phyloP scores from a whole-genome alignment of 768 basidiomycete species.

The Phaffia australis region DNA sequence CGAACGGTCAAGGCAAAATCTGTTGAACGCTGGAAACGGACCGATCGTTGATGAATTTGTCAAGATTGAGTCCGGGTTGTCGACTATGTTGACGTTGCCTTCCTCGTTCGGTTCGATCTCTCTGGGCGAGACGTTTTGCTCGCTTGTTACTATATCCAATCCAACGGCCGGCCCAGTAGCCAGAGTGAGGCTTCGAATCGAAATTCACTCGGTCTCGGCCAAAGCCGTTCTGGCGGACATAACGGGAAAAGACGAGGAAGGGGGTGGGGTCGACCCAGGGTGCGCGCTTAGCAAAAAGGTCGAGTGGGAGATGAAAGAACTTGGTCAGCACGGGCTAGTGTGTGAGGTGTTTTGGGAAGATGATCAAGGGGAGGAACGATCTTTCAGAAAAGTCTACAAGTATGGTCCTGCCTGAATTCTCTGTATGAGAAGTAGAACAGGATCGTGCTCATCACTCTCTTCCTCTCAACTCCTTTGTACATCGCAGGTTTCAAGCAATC shows the following conservation, averaged over 20 bases:
- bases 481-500: slow-evolving; percentile 52
- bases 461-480: background rate
- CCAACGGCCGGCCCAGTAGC: slow-evolving; percentile 55
- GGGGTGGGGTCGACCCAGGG: slow-evolving; percentile 43
- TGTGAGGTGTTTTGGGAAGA: slow-evolving; percentile 76
- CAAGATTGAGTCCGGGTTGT: slow-evolving; percentile 58
- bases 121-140: slow-evolving; percentile 77
- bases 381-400: slow-evolving; percentile 86
- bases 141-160: slow-evolving; percentile 72
- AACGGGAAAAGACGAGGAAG: slow-evolving; percentile 26
- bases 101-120: slow-evolving; percentile 76
- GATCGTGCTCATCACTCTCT: background rate
- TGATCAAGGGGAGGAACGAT: slow-evolving; percentile 44
- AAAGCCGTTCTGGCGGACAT: slow-evolving; percentile 54
- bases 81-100: slow-evolving; percentile 69
- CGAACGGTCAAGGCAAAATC: background rate
- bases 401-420: slow-evolving; percentile 40
- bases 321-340: slow-evolving; percentile 79
- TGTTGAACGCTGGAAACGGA: background rate
- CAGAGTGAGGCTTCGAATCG: slow-evolving; percentile 57
- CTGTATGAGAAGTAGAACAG: background rate
- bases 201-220: slow-evolving; percentile 69
- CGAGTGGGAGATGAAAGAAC: slow-evolving; percentile 82
- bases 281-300: slow-evolving; percentile 59
- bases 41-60: background rate